Base-by-base conservation (phyloP, 257 asterid species). In the Gardenia jasminoides region DNA sequence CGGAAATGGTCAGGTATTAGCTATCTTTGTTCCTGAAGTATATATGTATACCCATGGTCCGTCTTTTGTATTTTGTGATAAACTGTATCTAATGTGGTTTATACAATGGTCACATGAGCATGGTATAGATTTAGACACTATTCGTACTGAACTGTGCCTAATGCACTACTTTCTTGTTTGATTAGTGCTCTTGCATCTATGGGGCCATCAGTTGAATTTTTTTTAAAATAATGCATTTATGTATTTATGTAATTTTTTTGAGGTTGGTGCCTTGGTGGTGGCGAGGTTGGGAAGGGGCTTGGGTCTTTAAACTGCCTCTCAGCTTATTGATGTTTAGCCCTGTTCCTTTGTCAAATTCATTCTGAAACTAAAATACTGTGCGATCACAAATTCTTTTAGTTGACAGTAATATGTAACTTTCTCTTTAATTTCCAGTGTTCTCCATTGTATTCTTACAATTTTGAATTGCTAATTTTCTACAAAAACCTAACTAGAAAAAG, bases 11-110 rank as follows among this genome's bases (percentile, higher is more conserved):
- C 44, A 73, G 82, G 79, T 72, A 72, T 26, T 68, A 52, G 20
- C 62, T 69, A 26, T 17, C 56, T 16, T 31, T 39, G 16, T 54
- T 69, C 59, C 10, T 58, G 33, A 26, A 79, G 58, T 82, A 69
- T 62, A 59, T 52, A 72, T 77, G 81, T 58, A 30, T 65, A 74
- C 69, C 54, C 78, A 61, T 79, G 73, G 26, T 72, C n/a, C 24
- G 52, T 33, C 75, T 50, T 39, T 48, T 56, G 2, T 26, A 11
- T 74, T 24, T 46, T 66, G 70, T 39, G 17, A 62, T 19, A 28
- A 67, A 20, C 43, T 78, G 64, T 78, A 68, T 26, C 43, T 1
- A 30, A n/a, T 58, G 30, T 58, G 50, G 61, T 47, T 20, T 67
- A 39, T 66, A 41, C 26, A 72, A 54, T 46, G 12, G 11, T 39